Evolutionary conservation across 805 yeast genomes (phyloP).

Genomic region (Middelhovenomyces tepae): DNA sequence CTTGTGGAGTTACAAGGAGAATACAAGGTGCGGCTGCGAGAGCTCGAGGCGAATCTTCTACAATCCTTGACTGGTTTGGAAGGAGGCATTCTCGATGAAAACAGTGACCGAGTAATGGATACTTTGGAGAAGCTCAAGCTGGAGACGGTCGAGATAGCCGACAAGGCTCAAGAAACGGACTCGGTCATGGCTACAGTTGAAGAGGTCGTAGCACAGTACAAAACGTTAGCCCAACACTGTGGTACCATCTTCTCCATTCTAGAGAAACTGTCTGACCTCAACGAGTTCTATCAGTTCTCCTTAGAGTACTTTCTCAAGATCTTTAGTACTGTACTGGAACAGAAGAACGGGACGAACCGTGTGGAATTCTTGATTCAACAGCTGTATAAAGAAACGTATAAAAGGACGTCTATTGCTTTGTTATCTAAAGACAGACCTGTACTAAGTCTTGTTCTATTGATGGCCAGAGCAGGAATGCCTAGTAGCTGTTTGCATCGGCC

Average conservation of each 20-base stretch:
- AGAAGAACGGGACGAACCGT: conserved; percentile 10
- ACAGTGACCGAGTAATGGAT: conserved; percentile 48
- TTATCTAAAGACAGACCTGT: conserved; percentile 31
- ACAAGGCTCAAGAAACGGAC: conserved; percentile 46
- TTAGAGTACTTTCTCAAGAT: conserved; percentile 35
- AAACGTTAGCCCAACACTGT: conserved; percentile 47
- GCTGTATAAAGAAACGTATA: conserved; percentile 42
- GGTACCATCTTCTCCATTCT: conserved; percentile 43
- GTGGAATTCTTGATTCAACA: conserved; percentile 27
- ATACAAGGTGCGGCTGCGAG: conserved; percentile 44
- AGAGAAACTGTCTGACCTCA: conserved; percentile 34
- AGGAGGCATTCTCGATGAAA: conserved; percentile 61
- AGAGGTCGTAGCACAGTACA: conserved; percentile 36
- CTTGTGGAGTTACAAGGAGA: conserved; percentile 49
- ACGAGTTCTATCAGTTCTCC: conserved; percentile 52
- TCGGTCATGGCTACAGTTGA: conserved; percentile 49
- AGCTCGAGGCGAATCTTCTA: conserved; percentile 52
- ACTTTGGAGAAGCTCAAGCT: conserved; percentile 57
- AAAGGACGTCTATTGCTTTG: conserved; percentile 39
- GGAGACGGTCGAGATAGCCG: conserved; percentile 48
- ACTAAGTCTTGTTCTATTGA: conserved; percentile 5
- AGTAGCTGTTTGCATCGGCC: too few relatives aligned
- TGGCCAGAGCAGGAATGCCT: conserved; percentile 4
- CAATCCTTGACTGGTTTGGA: conserved; percentile 45
- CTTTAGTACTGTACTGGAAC: conserved; percentile 26